phyloP scores from a whole-genome alignment of 176 grass and related monocot species.

The Phoenix roebelenii region DNA sequence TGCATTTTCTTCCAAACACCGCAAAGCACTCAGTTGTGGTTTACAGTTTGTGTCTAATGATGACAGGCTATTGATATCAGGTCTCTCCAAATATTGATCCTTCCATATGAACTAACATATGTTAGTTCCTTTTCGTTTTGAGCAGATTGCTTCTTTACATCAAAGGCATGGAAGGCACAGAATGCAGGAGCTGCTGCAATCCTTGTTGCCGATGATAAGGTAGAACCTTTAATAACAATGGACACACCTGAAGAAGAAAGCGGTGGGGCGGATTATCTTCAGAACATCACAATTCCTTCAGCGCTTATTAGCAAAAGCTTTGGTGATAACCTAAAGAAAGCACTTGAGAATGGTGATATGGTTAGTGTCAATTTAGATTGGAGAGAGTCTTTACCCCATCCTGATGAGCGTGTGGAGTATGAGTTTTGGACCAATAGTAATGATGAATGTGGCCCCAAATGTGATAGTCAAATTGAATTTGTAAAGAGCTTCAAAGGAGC shows the following conservation, averaged over 20 bases:
- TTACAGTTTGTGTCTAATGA: too few relatives aligned
- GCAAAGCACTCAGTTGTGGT: too few relatives aligned
- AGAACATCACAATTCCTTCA: conserved; percentile 73
- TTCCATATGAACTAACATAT: too few relatives aligned
- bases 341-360: conserved; percentile 48
- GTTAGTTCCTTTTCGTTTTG: background rate
- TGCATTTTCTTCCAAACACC: too few relatives aligned
- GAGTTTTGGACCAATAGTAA: conserved; percentile 92
- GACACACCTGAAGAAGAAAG: conserved; percentile 67
- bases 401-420: conserved; percentile 78
- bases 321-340: conserved; percentile 58
- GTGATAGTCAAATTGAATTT: conserved; percentile 84
- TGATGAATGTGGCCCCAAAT: conserved; percentile 85
- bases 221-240: conserved; percentile 82
- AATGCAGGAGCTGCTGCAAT: conserved; percentile 73
- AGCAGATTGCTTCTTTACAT: conserved; percentile 78
- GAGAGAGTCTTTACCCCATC: conserved; percentile 77
- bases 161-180: conserved; percentile 87
- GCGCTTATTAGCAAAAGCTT: conserved; percentile 65
- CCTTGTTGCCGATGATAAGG: conserved; percentile 81
- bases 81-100: too few relatives aligned
- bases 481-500: conserved; percentile 76
- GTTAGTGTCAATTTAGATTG: conserved; percentile 84
- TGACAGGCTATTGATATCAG: too few relatives aligned
- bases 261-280: conserved; percentile 34